Evolutionary conservation across 192 early-diverging fungal species (phyloP).

Genomic region (Funneliformis geosporum): DNA sequence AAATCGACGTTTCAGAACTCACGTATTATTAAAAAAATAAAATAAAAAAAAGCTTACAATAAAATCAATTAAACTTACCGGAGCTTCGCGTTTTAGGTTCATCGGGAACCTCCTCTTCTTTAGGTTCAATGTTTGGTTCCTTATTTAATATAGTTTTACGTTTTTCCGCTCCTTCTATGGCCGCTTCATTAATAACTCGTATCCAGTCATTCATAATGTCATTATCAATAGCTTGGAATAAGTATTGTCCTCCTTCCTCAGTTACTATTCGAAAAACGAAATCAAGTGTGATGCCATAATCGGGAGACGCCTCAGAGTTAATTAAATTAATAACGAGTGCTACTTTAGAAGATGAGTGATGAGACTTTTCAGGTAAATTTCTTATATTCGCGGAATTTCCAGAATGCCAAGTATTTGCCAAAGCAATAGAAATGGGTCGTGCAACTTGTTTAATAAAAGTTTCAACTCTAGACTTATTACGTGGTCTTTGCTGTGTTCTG

Average conservation of each 20-base stretch:
- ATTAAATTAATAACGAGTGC: slow-evolving; percentile 76
- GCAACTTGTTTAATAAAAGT: slow-evolving; percentile 41
- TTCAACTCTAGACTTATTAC: slow-evolving; percentile 28
- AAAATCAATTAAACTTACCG: slow-evolving; percentile 32
- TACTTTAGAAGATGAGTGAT: slow-evolving; percentile 48
- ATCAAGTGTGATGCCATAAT: slow-evolving; percentile 65
- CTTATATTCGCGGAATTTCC: not conserved
- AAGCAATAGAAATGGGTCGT: slow-evolving; percentile 43
- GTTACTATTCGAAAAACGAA: slow-evolving; percentile 79
- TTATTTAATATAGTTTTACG: slow-evolving; percentile 67
- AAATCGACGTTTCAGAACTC: not conserved
- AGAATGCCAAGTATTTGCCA: slow-evolving; percentile 40
- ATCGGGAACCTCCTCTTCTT: slow-evolving; percentile 17
- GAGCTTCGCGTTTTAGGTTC: slow-evolving; percentile 53
- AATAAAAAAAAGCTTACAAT: not conserved
- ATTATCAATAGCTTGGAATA: slow-evolving; percentile 65
- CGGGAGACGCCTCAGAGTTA: slow-evolving; percentile 71
- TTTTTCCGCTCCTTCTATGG: slow-evolving; percentile 69
- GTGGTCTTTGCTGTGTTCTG: not conserved
- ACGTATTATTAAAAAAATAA: not conserved
- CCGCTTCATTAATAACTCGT: slow-evolving; percentile 62
- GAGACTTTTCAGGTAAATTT: not conserved
- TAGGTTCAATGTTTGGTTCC: not conserved
- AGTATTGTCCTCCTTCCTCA: slow-evolving; percentile 77
- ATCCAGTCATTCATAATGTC: slow-evolving; percentile 81